Percentiles rank a stretch among this genome's conserved stretches.
Conservation (phyloP, 1,284 basidiomycete species). For the Ganoderma boninense region DNA sequence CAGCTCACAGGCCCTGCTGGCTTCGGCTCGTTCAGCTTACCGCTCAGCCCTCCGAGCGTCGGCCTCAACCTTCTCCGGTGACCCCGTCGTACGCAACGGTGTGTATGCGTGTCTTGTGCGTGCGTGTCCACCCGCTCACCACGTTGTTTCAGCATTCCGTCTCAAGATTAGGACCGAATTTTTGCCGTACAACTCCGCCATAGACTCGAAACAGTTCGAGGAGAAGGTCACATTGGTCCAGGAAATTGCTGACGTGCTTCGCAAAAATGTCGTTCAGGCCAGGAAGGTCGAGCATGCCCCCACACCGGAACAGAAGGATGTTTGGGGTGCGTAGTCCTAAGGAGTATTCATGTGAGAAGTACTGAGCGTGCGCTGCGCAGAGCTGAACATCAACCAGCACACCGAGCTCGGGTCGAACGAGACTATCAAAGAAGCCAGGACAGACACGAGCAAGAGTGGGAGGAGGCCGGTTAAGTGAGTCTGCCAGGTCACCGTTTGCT, state of each 20-base stretch:
- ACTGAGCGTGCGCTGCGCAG: conserved; percentile 44
- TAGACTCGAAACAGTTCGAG: conserved; percentile 58
- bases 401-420: conserved; percentile 82
- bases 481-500: background rate
- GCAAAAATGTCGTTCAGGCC: conserved; percentile 79
- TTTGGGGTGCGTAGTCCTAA: conserved; percentile 59
- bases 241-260: conserved; percentile 72
- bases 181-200: conserved; percentile 48
- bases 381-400: conserved; percentile 67
- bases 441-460: conserved; percentile 54
- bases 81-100: conserved; percentile 36
- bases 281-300: conserved; percentile 46
- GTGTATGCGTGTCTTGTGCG: conserved; percentile 27
- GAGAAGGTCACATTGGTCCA: conserved; percentile 62
- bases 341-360: conserved; percentile 15
- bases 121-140: conserved; percentile 27
- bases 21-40: conserved; percentile 75
- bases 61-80: conserved; percentile 68
- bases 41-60: conserved; percentile 73
- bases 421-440: conserved; percentile 64
- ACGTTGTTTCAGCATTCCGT: conserved; percentile 63
- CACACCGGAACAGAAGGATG: conserved; percentile 48
- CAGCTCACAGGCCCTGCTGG: conserved; percentile 42
- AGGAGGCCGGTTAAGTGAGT: conserved; percentile 46
- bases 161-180: conserved; percentile 67